Percentiles rank a stretch among this genome's conserved stretches.
These are phyloP conservation scores for Phylloporus sp. DNA, from an alignment of 768 basidiomycete species.

Conservation along the genomic window DNA sequence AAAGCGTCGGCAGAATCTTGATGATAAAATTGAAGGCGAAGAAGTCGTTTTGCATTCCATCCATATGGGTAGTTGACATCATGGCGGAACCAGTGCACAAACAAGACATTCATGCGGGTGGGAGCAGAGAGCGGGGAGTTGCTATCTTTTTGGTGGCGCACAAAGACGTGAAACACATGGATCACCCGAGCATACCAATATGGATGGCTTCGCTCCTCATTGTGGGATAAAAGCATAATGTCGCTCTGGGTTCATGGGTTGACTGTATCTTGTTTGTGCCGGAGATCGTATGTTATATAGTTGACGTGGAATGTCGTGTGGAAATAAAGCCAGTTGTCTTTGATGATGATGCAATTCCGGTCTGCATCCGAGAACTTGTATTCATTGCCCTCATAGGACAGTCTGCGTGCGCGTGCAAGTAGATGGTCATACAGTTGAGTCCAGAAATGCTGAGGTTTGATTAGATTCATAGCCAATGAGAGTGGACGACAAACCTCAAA, in stretches of 20 bases:
- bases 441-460: not conserved
- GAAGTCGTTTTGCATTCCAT: constrained; percentile 27
- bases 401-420: not conserved
- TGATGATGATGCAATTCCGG: constrained; percentile 14
- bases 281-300: constrained; percentile 27
- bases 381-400: constrained; percentile 20
- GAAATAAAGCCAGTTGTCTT: constrained; percentile 16
- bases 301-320: constrained; percentile 21
- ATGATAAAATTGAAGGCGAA: constrained; percentile 36
- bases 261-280: constrained; percentile 33
- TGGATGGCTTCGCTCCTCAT: constrained; percentile 26
- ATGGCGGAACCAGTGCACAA: constrained; percentile 36
- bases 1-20: constrained; percentile 29
- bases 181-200: constrained; percentile 34
- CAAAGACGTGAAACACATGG: constrained; percentile 12
- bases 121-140: not conserved
- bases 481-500: not conserved
- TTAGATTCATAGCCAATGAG: too few relatives aligned
- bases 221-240: constrained; percentile 32
- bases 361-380: constrained; percentile 20
- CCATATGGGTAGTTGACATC: constrained; percentile 25
- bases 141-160: not conserved
- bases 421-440: not conserved
- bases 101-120: constrained; percentile 3
- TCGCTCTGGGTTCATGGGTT: constrained; percentile 31